Percentiles rank a stretch among this genome's conserved stretches.
Evolutionary conservation across 2,329 filamentous ascomycete genomes (phyloP).

Genomic region (Knoxdaviesia capensis): DNA sequence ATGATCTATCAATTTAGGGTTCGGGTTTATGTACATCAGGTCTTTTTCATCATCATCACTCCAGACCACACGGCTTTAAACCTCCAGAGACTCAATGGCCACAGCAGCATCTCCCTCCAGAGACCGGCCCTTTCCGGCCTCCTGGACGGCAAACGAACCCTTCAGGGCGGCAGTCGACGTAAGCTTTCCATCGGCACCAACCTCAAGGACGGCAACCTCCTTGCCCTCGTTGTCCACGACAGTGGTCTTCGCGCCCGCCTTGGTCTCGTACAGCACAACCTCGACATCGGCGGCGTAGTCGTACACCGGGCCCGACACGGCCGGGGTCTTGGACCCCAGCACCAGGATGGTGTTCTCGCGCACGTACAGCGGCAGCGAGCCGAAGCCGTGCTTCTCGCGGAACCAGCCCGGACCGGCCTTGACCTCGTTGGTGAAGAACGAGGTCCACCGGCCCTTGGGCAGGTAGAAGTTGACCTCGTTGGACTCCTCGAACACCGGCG

Average conservation of each 20-base stretch:
- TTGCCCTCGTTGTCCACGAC: conserved; percentile 23
- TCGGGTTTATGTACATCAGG: too few species aligned
- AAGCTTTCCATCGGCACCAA: conserved; percentile 18
- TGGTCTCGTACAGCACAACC: conserved; percentile 22
- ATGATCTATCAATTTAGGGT: too few species aligned
- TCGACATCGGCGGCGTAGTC: conserved; percentile 26
- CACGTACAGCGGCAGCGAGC: conserved; percentile 36
- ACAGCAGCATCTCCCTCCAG: too few species aligned
- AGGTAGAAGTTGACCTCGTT: conserved; percentile 49
- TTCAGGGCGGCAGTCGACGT: conserved; percentile 17
- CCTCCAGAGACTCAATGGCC: too few species aligned
- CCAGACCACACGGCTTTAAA: too few species aligned
- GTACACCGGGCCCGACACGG: conserved; percentile 18
- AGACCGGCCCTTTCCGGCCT: background rate
- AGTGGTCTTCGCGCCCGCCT: conserved; percentile 18
- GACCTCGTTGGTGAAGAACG: conserved; percentile 25
- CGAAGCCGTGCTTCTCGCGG: conserved; percentile 36
- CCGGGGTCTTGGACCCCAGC: conserved; percentile 18
- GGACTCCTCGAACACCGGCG: conserved; percentile 41
- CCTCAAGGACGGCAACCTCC: conserved; percentile 16
- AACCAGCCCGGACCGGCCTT: conserved; percentile 35
- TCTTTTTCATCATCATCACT: too few species aligned
- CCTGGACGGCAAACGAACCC: conserved; percentile 9
- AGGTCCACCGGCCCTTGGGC: conserved; percentile 25
- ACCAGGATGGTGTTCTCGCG: conserved; percentile 30